phyloP scores from a whole-genome alignment of 1,284 basidiomycete species.

The Somion occarium region DNA sequence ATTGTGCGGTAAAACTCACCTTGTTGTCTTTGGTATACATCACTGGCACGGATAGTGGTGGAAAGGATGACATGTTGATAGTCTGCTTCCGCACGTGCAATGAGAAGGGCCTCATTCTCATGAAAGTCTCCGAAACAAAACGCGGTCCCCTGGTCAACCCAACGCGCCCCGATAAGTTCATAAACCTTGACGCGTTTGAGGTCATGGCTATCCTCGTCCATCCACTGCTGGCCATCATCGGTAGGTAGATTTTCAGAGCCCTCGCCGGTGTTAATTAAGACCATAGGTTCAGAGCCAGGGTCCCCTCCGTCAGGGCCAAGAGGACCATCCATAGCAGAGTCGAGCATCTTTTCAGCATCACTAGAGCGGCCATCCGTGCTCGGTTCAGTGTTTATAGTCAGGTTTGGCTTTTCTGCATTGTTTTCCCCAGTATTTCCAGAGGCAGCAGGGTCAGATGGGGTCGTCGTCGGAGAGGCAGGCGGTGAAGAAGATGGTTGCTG shows the following conservation, averaged over 20 bases:
- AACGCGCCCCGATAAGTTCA: slow-evolving; percentile 81
- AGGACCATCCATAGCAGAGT: slow-evolving; percentile 8
- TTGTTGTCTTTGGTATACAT: slow-evolving; percentile 91
- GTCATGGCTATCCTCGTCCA: slow-evolving; percentile 33
- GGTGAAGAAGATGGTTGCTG: background rate
- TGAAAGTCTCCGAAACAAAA: slow-evolving; percentile 89
- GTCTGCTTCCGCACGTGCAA: slow-evolving; percentile 78
- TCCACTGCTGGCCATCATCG: slow-evolving; percentile 30
- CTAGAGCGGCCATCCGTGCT: slow-evolving; percentile 13
- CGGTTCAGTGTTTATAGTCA: background rate
- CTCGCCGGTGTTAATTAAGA: slow-evolving; percentile 9
- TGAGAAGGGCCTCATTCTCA: slow-evolving; percentile 76
- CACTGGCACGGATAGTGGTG: slow-evolving; percentile 73
- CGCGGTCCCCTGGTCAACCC: slow-evolving; percentile 93
- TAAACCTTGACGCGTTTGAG: slow-evolving; percentile 66
- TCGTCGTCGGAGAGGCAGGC: background rate
- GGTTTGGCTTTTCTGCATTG: background rate
- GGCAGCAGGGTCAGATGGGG: background rate
- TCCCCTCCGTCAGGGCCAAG: background rate
- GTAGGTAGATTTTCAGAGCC: slow-evolving; percentile 13
- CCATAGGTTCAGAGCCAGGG: background rate
- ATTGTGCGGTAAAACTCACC: slow-evolving; percentile 44
- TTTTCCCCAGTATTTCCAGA: background rate
- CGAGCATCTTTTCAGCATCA: slow-evolving; percentile 18
- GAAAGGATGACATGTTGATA: slow-evolving; percentile 67